Evolutionary conservation across 2,329 filamentous ascomycete genomes (phyloP), one percentile per base, ranked within the genome.

Genomic region (Penicillium sp.): DNA sequence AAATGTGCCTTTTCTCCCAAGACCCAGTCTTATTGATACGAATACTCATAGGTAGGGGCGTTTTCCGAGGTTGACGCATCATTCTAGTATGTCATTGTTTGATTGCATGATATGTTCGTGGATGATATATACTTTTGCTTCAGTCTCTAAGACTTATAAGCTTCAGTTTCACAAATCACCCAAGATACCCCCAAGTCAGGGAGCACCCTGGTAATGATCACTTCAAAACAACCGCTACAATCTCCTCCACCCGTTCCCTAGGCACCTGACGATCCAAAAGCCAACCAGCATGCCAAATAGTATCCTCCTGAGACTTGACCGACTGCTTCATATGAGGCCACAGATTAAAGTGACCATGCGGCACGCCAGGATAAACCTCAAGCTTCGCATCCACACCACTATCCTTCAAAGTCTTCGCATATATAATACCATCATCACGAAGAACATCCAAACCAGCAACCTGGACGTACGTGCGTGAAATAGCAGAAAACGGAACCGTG

Each of bases 351-450:
- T 55, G 55, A 46, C 56, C 74, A 64, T 80, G 78, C 6, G 75
- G 75, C 47, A 75, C 65, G 0, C 77, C 77, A 3, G 68, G 57
- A 61, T 76, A 79, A 7, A 77, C 62, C 57, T 81, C 75, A n/a
- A 82, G 34, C 48, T 69, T 73, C 1, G 79, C 81, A 61, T 71
- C 63, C 5, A 81, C 74, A 2, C 68, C 70, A 29, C 77, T 72
- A 52, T 79, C 76, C 34, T 73, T 67, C 53, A 84, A 61, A 3
- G 78, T 63, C 42, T 73, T 66, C 57, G 82, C 80, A 56, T 83
- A 84, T 0, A 84, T 75, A 44, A 84, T 54, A 0, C 70, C 78
- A 47, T 84, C 81, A 54, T 85, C 82, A 2, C 82, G 67, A 2
- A 81, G 56, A 0, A 77, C 76, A 62, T 84, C 83, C 54, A 79